phyloP scores from a whole-genome alignment of 495 filamentous ascomycete species.

The Aspergillus nanangensis region DNA sequence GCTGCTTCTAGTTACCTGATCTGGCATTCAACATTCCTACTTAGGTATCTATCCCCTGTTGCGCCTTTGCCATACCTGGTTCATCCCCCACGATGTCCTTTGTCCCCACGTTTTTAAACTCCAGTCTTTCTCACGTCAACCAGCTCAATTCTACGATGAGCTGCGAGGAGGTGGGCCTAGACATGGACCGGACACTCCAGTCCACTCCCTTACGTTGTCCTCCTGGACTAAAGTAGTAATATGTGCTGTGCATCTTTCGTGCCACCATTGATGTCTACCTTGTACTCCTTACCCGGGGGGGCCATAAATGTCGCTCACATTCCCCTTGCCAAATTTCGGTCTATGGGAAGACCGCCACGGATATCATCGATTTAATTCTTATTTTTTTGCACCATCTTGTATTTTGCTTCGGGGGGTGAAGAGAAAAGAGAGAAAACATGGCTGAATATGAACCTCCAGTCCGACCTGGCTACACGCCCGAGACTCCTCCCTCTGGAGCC shows the following conservation, averaged over 20 bases:
- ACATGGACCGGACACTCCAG: constrained; percentile 1
- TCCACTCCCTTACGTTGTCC: not conserved
- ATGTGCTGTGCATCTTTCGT: not conserved
- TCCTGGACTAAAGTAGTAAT: not conserved
- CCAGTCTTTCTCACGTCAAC: constrained; percentile 1
- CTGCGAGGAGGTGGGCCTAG: constrained; percentile 8
- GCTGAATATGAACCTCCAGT: constrained; percentile 23
- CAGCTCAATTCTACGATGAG: constrained; percentile 5
- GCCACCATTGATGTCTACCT: not conserved
- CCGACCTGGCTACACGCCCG: constrained; percentile 7
- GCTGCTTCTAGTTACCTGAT: no score
- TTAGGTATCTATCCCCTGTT: constrained; percentile 2
- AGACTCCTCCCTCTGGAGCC: constrained; percentile 3
- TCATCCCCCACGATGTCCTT: constrained; percentile 10
- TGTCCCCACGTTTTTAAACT: constrained; percentile 8
- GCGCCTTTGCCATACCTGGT: no score
- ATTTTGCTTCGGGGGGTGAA: no score
- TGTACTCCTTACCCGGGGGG: not conserved
- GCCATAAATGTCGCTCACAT: not conserved
- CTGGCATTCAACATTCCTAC: constrained; percentile 1
- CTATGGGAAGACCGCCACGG: no score
- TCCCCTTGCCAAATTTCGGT: no score
- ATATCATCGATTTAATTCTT: no score
- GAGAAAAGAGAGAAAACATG: constrained; percentile 10
- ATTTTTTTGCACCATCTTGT: no score